Percentiles rank a stretch among this genome's conserved stretches.
Conservation (phyloP, 371 early-diverging fungal genomes). For the Catenaria anguillulae region DNA sequence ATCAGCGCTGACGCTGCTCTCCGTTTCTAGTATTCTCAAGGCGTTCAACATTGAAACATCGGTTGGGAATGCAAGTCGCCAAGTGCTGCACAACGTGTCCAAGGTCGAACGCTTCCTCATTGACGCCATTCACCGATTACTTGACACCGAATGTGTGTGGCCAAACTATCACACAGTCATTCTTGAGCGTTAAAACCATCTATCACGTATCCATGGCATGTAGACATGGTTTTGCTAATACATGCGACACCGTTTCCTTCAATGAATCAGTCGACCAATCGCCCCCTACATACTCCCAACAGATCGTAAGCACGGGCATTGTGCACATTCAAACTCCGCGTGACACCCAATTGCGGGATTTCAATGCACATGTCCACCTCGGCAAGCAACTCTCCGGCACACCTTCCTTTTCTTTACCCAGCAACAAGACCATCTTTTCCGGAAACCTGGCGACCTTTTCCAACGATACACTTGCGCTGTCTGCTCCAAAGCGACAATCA, state of each 20-base stretch:
- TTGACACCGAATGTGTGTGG: conserved; percentile 5
- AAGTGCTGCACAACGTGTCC: neutral
- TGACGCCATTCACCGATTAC: neutral
- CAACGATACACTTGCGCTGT: conserved; percentile 7
- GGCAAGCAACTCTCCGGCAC: conserved; percentile 8
- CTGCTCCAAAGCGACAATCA: conserved; percentile 12
- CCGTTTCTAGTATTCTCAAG: neutral
- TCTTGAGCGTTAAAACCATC: neutral
- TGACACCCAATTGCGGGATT: conserved; percentile 9
- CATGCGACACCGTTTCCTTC: no score
- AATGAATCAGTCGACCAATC: no score
- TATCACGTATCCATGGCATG: no score
- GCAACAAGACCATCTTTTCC: conserved; percentile 8
- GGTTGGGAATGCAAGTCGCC: neutral
- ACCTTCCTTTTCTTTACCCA: conserved; percentile 13
- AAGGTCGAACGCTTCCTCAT: conserved; percentile 2
- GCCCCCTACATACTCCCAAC: conserved; percentile 13
- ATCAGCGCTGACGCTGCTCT: neutral
- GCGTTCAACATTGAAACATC: neutral
- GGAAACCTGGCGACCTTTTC: conserved; percentile 2
- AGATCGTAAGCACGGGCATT: conserved; percentile 8
- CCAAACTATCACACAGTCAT: neutral
- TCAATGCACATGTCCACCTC: conserved; percentile 10
- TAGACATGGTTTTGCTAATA: no score
- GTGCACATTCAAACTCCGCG: conserved; percentile 13